Percentiles rank a stretch among this genome's conserved stretches.
These are phyloP conservation scores for Mallotus nudiflorus DNA, from an alignment of 345 rosid genomes.

Conservation along the genomic window DNA sequence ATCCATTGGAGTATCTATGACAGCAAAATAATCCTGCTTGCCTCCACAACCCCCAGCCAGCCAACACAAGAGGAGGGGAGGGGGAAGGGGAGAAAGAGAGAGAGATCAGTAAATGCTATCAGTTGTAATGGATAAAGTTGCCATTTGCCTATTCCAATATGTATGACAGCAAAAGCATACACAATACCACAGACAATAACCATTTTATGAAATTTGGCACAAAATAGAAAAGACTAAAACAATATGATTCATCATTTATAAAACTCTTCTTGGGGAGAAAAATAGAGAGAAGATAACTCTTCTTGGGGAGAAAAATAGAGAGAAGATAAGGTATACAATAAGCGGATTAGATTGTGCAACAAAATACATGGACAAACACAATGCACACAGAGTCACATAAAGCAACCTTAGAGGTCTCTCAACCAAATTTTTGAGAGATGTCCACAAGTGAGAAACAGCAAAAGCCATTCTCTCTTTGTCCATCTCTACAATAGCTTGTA, in stretches of 20 bases:
- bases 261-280: background rate
- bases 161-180: background rate
- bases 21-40: slow-evolving; percentile 74
- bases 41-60: slow-evolving; percentile 12
- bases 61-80: background rate
- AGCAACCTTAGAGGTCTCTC: background rate
- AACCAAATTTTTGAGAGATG: background rate
- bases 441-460: background rate
- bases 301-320: background rate
- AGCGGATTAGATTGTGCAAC: no score
- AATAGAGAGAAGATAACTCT: background rate
- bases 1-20: slow-evolving; percentile 91
- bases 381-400: background rate
- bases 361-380: background rate
- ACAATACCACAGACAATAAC: background rate
- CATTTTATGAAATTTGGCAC: background rate
- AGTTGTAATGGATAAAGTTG: background rate
- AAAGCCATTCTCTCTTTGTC: background rate
- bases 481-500: background rate
- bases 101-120: slow-evolving; percentile 5
- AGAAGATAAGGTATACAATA: background rate
- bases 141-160: background rate
- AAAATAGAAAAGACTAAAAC: background rate
- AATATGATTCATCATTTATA: background rate
- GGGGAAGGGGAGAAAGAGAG: no score